Percentiles rank a stretch among this genome's conserved stretches.
phyloP scores from a whole-genome alignment of 495 filamentous ascomycete genomes.

The Penicillium lagena region DNA sequence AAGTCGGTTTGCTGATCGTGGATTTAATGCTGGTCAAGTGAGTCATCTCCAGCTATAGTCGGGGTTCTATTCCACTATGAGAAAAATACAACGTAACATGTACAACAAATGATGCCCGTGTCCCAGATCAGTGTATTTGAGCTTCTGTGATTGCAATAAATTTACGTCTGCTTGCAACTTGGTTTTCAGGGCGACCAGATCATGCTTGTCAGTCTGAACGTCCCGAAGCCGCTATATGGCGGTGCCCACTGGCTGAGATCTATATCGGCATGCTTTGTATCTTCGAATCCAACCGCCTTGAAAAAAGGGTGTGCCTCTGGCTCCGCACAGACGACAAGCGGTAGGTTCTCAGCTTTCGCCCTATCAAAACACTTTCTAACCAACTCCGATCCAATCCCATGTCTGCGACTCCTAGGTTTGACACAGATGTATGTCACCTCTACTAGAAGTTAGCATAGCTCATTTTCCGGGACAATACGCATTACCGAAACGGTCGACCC shows the following conservation, averaged over 20 bases:
- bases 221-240: slow-evolving; percentile 12
- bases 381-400: slow-evolving; percentile 10
- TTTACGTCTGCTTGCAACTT: no score
- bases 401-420: slow-evolving; percentile 4
- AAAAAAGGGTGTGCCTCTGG: slow-evolving; percentile 13
- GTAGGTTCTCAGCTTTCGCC: slow-evolving; percentile 4
- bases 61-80: no score
- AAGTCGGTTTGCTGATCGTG: no score
- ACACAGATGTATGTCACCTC: slow-evolving; percentile 15
- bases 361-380: slow-evolving; percentile 7
- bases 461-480: not conserved
- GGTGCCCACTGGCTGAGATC: slow-evolving; percentile 15
- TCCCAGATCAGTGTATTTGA: no score
- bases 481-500: slow-evolving; percentile 10
- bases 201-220: slow-evolving; percentile 13
- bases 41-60: no score
- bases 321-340: slow-evolving; percentile 8
- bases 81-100: no score
- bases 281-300: slow-evolving; percentile 7
- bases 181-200: slow-evolving; percentile 6
- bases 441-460: not conserved
- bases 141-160: no score
- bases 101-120: no score
- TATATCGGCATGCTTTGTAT: slow-evolving; percentile 11
- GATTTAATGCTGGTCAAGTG: no score